These are phyloP conservation scores for Phyllosticta citribraziliensis DNA, from an alignment of 2,329 filamentous ascomycete genomes.

Conservation along the genomic window DNA sequence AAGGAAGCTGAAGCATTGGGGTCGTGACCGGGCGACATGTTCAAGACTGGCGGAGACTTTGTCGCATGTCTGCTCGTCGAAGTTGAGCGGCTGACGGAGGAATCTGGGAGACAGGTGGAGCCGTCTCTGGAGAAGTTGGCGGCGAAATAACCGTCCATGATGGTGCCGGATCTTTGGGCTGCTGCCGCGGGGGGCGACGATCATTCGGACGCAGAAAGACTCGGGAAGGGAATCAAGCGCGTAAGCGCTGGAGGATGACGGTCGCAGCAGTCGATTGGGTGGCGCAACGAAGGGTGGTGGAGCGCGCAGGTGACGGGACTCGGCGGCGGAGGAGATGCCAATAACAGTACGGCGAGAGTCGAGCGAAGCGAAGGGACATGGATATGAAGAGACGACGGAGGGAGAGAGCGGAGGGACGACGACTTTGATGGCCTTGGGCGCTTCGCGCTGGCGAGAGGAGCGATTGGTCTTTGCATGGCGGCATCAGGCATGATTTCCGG, in stretches of 20 bases:
- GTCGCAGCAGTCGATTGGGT: slow-evolving; percentile 2
- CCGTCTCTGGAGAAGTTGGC: not conserved
- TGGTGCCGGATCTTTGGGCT: slow-evolving; percentile 34
- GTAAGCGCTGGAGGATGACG: slow-evolving; percentile 1
- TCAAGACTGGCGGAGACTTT: not conserved
- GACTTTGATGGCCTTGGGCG: slow-evolving; percentile 9
- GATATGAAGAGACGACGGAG: not conserved
- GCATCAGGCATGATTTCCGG: slow-evolving; percentile 4
- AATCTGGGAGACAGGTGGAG: not conserved
- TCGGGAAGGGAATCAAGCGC: slow-evolving; percentile 1
- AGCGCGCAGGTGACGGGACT: not conserved
- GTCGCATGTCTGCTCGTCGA: not conserved
- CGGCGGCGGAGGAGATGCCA: not conserved
- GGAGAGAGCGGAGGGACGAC: slow-evolving; percentile 6
- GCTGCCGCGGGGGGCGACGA: slow-evolving; percentile 16
- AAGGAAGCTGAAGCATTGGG: not conserved
- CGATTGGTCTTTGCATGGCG: slow-evolving; percentile 1
- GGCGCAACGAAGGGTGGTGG: slow-evolving; percentile 3
- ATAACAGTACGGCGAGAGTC: not conserved
- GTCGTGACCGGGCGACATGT: not conserved
- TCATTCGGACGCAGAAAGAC: slow-evolving; percentile 3
- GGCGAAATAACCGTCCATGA: slow-evolving; percentile 12
- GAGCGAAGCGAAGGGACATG: not conserved
- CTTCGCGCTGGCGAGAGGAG: not conserved
- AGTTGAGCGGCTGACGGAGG: not conserved